Conservation (phyloP, 2,329 filamentous ascomycete species). For the Fusarium penzigii region DNA sequence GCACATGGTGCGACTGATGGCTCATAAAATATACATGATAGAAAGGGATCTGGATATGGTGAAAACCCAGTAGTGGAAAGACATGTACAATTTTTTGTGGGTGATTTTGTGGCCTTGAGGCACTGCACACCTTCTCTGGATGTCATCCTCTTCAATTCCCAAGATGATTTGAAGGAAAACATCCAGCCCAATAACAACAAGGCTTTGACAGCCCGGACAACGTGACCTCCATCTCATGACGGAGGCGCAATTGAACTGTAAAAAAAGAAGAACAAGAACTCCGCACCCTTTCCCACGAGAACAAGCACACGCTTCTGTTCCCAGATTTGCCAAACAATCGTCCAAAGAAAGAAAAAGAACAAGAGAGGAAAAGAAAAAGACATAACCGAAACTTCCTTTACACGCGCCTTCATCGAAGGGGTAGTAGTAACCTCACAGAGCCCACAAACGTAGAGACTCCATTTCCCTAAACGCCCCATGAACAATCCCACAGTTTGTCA, state of each 20-base stretch:
- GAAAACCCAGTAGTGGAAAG: slow-evolving; percentile 6
- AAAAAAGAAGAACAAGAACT: background rate
- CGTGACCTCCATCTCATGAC: background rate
- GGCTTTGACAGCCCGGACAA: background rate
- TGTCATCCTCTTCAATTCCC: slow-evolving; percentile 10
- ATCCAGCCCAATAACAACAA: slow-evolving; percentile 13
- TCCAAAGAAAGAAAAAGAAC: slow-evolving; percentile 5
- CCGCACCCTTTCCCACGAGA: background rate
- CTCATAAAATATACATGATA: slow-evolving; percentile 20
- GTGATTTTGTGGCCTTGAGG: slow-evolving; percentile 11
- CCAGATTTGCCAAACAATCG: slow-evolving; percentile 11
- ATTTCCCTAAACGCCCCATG: slow-evolving; percentile 30
- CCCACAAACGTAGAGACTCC: slow-evolving; percentile 28
- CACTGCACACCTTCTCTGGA: slow-evolving; percentile 17
- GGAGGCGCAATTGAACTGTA: background rate
- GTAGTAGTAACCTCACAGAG: slow-evolving; percentile 24
- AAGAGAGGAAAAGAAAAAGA: slow-evolving; percentile 12
- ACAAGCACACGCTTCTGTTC: background rate
- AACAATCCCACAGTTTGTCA: slow-evolving; percentile 30
- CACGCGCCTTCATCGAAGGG: slow-evolving; percentile 28
- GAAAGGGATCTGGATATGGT: background rate
- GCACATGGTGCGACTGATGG: background rate
- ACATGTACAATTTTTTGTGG: slow-evolving; percentile 16
- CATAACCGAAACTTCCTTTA: slow-evolving; percentile 22
- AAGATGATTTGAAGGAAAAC: slow-evolving; percentile 15